A percentile compares a stretch with the other conserved stretches of the same genome.
Conservation (phyloP, 148 eudicot genomes). For the Cornus suecica region DNA sequence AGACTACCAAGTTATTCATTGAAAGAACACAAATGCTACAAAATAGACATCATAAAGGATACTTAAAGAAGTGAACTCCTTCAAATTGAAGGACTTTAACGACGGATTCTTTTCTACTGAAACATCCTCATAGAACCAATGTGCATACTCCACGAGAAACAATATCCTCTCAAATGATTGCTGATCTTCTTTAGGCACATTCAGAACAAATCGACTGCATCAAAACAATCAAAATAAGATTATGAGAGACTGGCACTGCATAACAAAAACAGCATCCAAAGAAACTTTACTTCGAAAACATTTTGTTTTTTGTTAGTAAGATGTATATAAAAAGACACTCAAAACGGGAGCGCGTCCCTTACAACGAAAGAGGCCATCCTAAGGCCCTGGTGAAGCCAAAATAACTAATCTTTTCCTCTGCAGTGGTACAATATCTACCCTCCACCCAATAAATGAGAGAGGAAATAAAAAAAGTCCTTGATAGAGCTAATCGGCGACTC, state of each 20-base stretch:
- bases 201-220: conserved; percentile 95
- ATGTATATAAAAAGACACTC: too few species aligned
- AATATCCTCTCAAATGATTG: conserved; percentile 94
- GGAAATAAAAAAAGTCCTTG: too few species aligned
- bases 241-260: neutral
- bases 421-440: too few species aligned
- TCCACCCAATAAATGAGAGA: too few species aligned
- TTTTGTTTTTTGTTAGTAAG: too few species aligned
- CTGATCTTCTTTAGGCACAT: conserved; percentile 97
- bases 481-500: too few species aligned
- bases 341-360: too few species aligned
- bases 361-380: too few species aligned
- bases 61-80: conserved; percentile 90
- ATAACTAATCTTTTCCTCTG: too few species aligned
- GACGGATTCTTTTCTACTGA: conserved; percentile 95
- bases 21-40: neutral
- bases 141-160: conserved; percentile 96
- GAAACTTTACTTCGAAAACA: neutral
- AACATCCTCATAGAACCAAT: conserved; percentile 98
- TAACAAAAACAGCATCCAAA: neutral
- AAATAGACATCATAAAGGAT: conserved; percentile 40
- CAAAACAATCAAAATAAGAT: conserved; percentile 1
- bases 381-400: too few species aligned
- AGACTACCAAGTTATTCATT: neutral
- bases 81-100: conserved; percentile 78